Evolutionary conservation across 371 early-diverging fungal genomes (phyloP).

Genomic region (Rozella allomycis): DNA sequence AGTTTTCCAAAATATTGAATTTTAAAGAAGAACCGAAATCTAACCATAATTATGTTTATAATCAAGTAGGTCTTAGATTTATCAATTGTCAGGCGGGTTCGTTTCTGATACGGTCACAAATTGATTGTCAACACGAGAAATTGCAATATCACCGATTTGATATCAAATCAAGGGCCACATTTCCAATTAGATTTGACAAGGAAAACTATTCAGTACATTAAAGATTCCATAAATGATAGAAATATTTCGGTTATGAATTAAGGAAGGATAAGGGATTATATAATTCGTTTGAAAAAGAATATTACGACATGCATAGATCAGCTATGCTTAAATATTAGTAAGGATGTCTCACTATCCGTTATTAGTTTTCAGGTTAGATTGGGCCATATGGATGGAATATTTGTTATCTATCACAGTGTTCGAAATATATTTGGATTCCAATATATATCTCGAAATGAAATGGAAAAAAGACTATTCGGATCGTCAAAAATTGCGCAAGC

Average conservation of each 20-base stretch:
- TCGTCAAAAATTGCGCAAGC: background rate
- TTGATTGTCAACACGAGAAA: conserved; percentile 58
- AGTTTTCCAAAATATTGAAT: conserved; percentile 5
- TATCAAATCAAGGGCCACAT: conserved; percentile 70
- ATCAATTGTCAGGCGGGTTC: conserved; percentile 9
- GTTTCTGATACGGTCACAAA: conserved; percentile 66
- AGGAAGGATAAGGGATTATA: conserved; percentile 26
- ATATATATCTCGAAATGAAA: conserved; percentile 61
- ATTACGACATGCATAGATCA: conserved; percentile 74
- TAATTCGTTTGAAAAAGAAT: conserved; percentile 74
- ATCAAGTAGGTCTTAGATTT: background rate
- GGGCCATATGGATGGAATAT: conserved; percentile 87
- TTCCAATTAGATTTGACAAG: conserved; percentile 60
- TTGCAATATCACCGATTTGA: conserved; percentile 67
- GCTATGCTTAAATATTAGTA: conserved; percentile 66
- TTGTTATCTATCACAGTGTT: conserved; percentile 85
- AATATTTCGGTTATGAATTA: conserved; percentile 13
- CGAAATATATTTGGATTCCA: conserved; percentile 79
- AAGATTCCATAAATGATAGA: conserved; percentile 14
- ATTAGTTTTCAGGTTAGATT: conserved; percentile 68
- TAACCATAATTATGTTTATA: background rate
- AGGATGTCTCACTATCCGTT: conserved; percentile 1
- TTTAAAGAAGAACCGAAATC: background rate
- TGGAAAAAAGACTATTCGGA: conserved; percentile 67
- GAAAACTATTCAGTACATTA: conserved; percentile 26